These are phyloP conservation scores for Escovopsis sp. DNA, from an alignment of 2,329 filamentous ascomycete genomes.

Conservation along the genomic window DNA sequence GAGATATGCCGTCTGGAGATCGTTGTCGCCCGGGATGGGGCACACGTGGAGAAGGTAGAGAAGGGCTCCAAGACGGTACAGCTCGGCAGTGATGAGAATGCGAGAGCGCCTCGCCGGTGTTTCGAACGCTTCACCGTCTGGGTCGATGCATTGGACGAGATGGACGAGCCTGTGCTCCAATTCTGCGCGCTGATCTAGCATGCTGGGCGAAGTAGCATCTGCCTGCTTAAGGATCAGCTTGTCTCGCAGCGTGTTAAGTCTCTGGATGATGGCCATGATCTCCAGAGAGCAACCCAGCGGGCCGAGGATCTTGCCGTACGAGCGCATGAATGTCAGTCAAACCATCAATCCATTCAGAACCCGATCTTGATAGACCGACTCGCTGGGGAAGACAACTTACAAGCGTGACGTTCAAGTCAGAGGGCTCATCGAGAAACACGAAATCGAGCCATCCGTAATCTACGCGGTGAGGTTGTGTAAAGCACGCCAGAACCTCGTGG, in stretches of 20 bases:
- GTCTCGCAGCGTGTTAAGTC: conserved; percentile 23
- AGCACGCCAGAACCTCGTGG: conserved; percentile 30
- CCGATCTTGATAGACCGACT: too few relatives aligned
- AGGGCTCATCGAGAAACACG: conserved; percentile 2
- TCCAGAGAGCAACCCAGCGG: conserved; percentile 32
- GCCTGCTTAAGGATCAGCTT: conserved; percentile 2
- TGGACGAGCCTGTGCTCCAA: conserved; percentile 4
- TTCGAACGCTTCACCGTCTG: conserved; percentile 10
- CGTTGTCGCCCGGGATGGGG: conserved; percentile 7
- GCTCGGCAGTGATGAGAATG: conserved; percentile 29
- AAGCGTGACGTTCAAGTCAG: conserved; percentile 3
- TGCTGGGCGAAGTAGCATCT: conserved; percentile 5
- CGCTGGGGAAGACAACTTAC: conserved; percentile 1
- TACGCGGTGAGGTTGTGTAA: conserved; percentile 20
- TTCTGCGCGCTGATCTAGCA: conserved; percentile 8
- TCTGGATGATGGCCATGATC: conserved; percentile 28
- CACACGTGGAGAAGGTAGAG: conserved; percentile 27
- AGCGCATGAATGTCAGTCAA: background rate
- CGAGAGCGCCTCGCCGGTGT: conserved; percentile 14
- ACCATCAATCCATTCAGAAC: background rate
- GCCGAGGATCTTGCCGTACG: conserved; percentile 26
- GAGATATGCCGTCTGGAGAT: conserved; percentile 11
- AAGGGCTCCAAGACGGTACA: conserved; percentile 34
- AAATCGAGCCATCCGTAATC: conserved; percentile 3
- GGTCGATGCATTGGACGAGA: conserved; percentile 5